phyloP scores from a whole-genome alignment of 1,139 yeast genomes.

The Groenewaldozyma sp. region DNA sequence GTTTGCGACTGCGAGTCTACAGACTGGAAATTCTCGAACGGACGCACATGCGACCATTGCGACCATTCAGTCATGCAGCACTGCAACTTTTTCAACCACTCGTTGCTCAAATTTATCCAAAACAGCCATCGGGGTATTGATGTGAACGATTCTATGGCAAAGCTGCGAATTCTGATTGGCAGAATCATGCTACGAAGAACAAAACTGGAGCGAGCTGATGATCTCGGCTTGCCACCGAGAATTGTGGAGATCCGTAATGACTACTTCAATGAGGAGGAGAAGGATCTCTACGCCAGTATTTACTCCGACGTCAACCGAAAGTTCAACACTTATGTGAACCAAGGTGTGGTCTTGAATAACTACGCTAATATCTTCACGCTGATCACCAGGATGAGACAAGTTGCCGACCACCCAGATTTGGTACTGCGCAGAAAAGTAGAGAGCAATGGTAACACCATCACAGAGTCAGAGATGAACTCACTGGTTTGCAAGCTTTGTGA shows the following conservation, averaged over 20 bases:
- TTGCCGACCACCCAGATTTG: conserved; percentile 96
- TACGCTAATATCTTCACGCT: conserved; percentile 94
- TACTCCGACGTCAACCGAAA: conserved; percentile 81
- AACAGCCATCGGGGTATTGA: conserved; percentile 72
- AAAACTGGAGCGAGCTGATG: conserved; percentile 92
- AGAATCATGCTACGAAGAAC: conserved; percentile 91
- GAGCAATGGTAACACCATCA: conserved; percentile 6
- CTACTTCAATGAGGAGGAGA: conserved; percentile 85
- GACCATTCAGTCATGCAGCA: conserved; percentile 92
- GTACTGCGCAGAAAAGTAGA: conserved; percentile 58
- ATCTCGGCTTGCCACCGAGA: conserved; percentile 91
- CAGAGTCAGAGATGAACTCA: conserved; percentile 27
- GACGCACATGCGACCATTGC: conserved; percentile 77
- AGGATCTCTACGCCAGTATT: conserved; percentile 78
- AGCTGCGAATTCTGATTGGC: conserved; percentile 61
- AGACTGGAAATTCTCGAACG: conserved; percentile 76
- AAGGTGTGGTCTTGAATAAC: conserved; percentile 89
- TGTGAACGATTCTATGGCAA: conserved; percentile 67
- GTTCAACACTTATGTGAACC: conserved; percentile 79
- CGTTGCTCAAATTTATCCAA: conserved; percentile 86
- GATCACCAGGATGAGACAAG: conserved; percentile 93
- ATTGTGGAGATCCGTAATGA: conserved; percentile 82
- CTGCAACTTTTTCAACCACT: conserved; percentile 89
- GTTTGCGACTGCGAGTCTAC: conserved; percentile 75
- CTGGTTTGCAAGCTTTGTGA: conserved; percentile 89